Conservation (phyloP, 2,329 filamentous ascomycete genomes). For the Pezicula carpinea region DNA sequence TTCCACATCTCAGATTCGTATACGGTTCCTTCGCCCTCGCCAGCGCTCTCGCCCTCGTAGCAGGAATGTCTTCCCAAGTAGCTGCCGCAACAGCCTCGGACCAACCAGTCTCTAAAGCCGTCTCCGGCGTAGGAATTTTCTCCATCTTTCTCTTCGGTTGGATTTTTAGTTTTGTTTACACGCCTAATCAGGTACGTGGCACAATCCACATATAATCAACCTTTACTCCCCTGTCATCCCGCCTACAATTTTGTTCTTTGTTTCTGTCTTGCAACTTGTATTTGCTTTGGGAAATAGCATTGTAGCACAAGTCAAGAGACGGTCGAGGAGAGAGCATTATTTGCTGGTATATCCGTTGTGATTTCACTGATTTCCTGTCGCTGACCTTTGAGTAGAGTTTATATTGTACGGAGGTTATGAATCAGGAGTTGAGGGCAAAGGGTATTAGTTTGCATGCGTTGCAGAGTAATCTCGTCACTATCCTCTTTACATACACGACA, state of each 20-base stretch:
- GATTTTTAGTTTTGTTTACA: slow-evolving; percentile 15
- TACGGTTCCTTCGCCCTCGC: slow-evolving; percentile 11
- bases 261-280: background rate
- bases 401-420: slow-evolving; percentile 41
- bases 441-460: slow-evolving; percentile 44
- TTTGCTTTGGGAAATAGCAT: too few species aligned
- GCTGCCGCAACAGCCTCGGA: slow-evolving; percentile 1
- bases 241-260: background rate
- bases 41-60: slow-evolving; percentile 6
- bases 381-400: slow-evolving; percentile 16
- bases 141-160: slow-evolving; percentile 12
- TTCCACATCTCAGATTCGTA: slow-evolving; percentile 6
- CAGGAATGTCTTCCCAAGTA: slow-evolving; percentile 10
- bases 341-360: too few species aligned
- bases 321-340: too few species aligned
- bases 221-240: background rate
- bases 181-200: slow-evolving; percentile 7
- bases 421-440: slow-evolving; percentile 40
- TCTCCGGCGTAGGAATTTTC: slow-evolving; percentile 11
- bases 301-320: too few species aligned
- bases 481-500: slow-evolving; percentile 13
- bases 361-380: too few species aligned
- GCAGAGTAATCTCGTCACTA: slow-evolving; percentile 36
- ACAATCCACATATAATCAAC: background rate
- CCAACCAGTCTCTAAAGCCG: slow-evolving; percentile 5